A percentile compares a stretch with the other conserved stretches of the same genome.
Conservation (phyloP, 768 basidiomycete species). For the Amanita molliuscula region DNA sequence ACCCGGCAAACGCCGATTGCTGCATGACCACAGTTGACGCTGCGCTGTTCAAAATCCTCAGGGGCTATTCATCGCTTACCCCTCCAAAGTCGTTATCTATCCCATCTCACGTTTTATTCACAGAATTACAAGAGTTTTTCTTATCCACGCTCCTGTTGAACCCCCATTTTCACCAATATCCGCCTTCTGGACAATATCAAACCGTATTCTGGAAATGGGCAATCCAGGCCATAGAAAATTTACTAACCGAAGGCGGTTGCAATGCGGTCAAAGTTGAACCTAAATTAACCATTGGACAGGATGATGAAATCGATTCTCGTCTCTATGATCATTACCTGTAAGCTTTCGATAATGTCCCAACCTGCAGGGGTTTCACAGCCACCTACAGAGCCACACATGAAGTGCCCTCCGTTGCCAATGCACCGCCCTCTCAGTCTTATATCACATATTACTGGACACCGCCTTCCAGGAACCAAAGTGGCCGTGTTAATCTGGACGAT, state of each 20-base stretch:
- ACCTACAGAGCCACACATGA: not conserved
- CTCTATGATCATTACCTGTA: constrained; percentile 56
- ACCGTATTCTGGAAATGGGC: constrained; percentile 67
- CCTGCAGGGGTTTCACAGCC: not conserved
- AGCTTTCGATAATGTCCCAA: constrained; percentile 17
- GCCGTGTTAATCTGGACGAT: constrained; percentile 12
- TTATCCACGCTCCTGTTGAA: constrained; percentile 40
- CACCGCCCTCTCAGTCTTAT: constrained; percentile 44
- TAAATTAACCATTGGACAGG: constrained; percentile 19
- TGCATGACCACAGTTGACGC: constrained; percentile 13
- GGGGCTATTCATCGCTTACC: constrained; percentile 41
- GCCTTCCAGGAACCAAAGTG: not conserved
- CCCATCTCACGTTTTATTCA: constrained; percentile 27
- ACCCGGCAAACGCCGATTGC: constrained; percentile 1
- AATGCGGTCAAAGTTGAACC: not conserved
- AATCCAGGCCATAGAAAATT: constrained; percentile 41
- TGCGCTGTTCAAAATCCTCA: constrained; percentile 35
- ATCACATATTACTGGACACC: constrained; percentile 55
- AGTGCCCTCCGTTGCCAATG: constrained; percentile 12
- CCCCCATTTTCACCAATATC: constrained; percentile 42
- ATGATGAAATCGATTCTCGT: constrained; percentile 51
- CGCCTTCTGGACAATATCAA: constrained; percentile 58
- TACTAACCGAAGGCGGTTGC: constrained; percentile 34
- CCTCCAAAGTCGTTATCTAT: constrained; percentile 31
- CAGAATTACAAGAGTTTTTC: constrained; percentile 43